Conservation (phyloP, 257 asterid species). For the Solanum paucissectum region DNA sequence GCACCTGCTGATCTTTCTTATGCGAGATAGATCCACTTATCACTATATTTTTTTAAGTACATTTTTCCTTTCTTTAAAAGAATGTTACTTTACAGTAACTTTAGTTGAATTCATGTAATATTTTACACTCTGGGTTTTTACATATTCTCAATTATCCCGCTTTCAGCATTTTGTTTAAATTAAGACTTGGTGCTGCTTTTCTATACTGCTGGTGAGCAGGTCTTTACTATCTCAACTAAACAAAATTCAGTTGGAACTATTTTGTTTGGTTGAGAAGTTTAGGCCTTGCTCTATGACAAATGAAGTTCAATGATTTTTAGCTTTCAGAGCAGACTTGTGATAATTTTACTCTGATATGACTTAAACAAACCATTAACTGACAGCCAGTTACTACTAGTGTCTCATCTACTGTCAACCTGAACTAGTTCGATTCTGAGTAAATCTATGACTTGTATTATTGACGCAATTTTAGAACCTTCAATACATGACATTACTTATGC, state of each 20-base stretch:
- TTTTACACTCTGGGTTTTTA: neutral
- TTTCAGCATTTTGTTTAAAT: neutral
- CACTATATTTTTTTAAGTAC: neutral
- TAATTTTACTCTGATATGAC: neutral
- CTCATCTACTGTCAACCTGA: neutral
- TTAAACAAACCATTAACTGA: neutral
- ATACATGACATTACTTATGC: neutral
- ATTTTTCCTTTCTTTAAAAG: neutral
- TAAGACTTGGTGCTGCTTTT: neutral
- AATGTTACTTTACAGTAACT: neutral
- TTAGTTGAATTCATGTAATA: neutral
- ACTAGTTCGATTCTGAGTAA: neutral
- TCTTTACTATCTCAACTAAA: neutral
- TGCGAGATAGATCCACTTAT: constrained; percentile 3
- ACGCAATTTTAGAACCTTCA: neutral
- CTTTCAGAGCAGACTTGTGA: neutral
- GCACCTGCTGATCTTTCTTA: constrained; percentile 1
- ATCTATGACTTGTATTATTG: neutral
- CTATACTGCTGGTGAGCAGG: neutral
- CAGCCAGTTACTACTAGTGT: neutral
- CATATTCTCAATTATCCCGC: neutral
- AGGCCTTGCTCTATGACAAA: neutral
- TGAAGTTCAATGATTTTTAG: neutral
- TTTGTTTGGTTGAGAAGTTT: neutral
- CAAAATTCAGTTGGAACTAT: neutral